These are phyloP conservation scores for Asclepias syriaca DNA, from an alignment of 257 asterid species.

Conservation along the genomic window DNA sequence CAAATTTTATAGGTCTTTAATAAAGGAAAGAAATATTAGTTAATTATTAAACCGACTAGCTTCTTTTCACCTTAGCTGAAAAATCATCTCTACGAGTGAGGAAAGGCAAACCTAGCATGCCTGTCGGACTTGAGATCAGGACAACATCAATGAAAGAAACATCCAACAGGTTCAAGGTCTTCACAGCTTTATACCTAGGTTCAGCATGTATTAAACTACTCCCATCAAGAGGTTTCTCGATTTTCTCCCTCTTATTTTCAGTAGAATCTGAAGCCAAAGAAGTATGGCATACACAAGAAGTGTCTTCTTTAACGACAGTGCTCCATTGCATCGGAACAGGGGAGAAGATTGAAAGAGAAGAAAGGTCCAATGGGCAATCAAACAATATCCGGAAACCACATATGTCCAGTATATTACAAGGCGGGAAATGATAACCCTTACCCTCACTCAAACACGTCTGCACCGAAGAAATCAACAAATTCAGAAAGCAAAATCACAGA, in stretches of 20 bases:
- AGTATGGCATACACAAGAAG: conserved; percentile 16
- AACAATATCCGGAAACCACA: conserved; percentile 58
- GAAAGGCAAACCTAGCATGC: conserved; percentile 77
- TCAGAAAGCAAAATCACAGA: not conserved
- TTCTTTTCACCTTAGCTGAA: conserved; percentile 56
- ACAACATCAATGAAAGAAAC: conserved; percentile 59
- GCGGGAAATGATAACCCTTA: conserved; percentile 67
- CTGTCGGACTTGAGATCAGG: conserved; percentile 70
- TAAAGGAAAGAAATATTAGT: conserved; percentile 11
- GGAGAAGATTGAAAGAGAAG: conserved; percentile 57
- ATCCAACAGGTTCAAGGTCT: conserved; percentile 54
- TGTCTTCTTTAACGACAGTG: conserved; percentile 14
- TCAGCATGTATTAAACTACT: conserved; percentile 53
- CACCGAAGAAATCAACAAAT: conserved; percentile 18
- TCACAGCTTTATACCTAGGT: conserved; percentile 60
- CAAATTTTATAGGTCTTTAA: not conserved
- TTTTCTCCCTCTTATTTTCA: conserved; percentile 26
- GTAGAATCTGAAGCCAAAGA: conserved; percentile 19
- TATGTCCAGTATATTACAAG: conserved; percentile 65
- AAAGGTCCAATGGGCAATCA: conserved; percentile 84
- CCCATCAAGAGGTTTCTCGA: conserved; percentile 27
- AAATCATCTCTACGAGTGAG: conserved; percentile 61
- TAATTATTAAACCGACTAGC: conserved; percentile 9
- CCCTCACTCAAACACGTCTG: conserved; percentile 89
- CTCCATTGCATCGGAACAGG: conserved; percentile 42